A percentile compares a stretch with the other conserved stretches of the same genome.
Conservation (phyloP, 345 rosid species). For the Pistacia atlantica region DNA sequence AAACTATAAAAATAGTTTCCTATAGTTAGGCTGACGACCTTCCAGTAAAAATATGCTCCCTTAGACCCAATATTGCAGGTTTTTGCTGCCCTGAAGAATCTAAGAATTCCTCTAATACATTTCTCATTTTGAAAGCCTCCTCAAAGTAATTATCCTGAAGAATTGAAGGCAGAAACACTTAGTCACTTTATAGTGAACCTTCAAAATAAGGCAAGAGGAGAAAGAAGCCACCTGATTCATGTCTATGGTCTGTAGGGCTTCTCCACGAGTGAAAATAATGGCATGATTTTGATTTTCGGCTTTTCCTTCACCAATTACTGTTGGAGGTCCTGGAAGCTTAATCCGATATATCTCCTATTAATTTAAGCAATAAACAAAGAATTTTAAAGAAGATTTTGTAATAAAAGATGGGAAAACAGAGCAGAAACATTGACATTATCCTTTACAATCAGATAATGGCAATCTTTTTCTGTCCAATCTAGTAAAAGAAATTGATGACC, state of each 20-base stretch:
- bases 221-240: constrained; percentile 79
- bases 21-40: constrained; percentile 42
- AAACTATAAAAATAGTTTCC: too few species aligned
- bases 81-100: constrained; percentile 49
- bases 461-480: too few species aligned
- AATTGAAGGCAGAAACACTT: constrained; percentile 19
- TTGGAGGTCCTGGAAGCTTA: constrained; percentile 95
- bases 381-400: neutral
- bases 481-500: too few species aligned
- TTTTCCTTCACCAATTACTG: constrained; percentile 94
- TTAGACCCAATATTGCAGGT: constrained; percentile 89
- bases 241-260: constrained; percentile 97
- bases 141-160: constrained; percentile 95
- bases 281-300: constrained; percentile 99
- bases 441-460: neutral
- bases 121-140: constrained; percentile 98
- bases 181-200: neutral
- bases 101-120: constrained; percentile 77
- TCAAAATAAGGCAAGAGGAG: neutral
- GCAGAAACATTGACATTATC: neutral
- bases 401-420: neutral
- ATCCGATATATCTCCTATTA: constrained; percentile 92
- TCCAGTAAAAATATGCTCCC: constrained; percentile 99
- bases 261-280: constrained; percentile 97
- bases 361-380: constrained; percentile 9